Evolutionary conservation across 768 basidiomycete genomes (phyloP).

Genomic region (Rhizopogon roseolus): DNA sequence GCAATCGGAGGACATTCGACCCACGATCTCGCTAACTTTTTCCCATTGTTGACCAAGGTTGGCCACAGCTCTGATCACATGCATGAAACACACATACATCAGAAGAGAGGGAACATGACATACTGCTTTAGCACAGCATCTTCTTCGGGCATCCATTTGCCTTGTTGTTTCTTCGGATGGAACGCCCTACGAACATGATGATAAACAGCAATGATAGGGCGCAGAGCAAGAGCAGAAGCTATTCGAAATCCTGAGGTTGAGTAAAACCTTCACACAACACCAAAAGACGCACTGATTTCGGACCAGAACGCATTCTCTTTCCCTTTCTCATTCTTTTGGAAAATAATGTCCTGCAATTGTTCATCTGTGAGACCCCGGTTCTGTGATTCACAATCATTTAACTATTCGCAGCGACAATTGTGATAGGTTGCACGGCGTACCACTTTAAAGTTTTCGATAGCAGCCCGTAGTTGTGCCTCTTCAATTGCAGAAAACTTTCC

Average conservation of each 20-base stretch:
- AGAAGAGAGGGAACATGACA: constrained; percentile 16
- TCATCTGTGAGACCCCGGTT: constrained; percentile 47
- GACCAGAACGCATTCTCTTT: constrained; percentile 73
- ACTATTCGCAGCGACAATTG: neutral
- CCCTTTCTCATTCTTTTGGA: constrained; percentile 56
- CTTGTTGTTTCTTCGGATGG: constrained; percentile 67
- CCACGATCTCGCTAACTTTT: constrained; percentile 64
- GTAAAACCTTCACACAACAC: neutral
- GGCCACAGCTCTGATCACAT: constrained; percentile 51
- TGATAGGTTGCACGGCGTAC: constrained; percentile 34
- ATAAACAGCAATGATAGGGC: constrained; percentile 81
- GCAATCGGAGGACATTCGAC: constrained; percentile 76
- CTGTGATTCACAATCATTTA: constrained; percentile 26
- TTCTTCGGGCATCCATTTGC: constrained; percentile 65
- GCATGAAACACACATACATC: constrained; percentile 3
- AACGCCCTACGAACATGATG: constrained; percentile 69
- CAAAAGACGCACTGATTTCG: constrained; percentile 58
- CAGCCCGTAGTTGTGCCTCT: constrained; percentile 57
- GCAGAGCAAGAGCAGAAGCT: constrained; percentile 70
- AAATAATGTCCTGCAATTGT: constrained; percentile 60
- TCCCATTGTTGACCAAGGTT: constrained; percentile 79
- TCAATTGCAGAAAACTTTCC: constrained; percentile 84
- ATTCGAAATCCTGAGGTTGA: constrained; percentile 3
- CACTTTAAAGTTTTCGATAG: constrained; percentile 57
- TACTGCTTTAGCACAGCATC: constrained; percentile 62